Evolutionary conservation across 108 stramenopile species (phyloP), one percentile per base, ranked within the genome.

Genomic region (Discostella pseudostelligera): DNA sequence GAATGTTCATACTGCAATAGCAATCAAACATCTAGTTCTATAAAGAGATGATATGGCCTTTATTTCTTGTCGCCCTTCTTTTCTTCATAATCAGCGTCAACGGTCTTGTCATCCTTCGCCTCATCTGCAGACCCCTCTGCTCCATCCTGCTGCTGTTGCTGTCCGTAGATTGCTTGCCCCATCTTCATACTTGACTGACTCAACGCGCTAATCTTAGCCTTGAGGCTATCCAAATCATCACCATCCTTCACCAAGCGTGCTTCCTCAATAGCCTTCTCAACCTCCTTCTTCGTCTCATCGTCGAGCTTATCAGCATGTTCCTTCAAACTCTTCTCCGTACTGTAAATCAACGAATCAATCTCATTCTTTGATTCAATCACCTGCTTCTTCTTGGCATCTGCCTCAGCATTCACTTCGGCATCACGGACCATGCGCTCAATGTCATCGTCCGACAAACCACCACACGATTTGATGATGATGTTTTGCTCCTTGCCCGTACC

Each of bases 381-480:
- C 62, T 96, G 81, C 75, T 96, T 92, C 58, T 94, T 83, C 71
- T 91, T 80, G 44, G 92, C 79, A 82, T 99, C 99, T 2, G 88
- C 93, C 39, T 92, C 96, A 32, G 96, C 96, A 72, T 99, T 96
- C 59, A 89, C 83, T 75, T 99, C 99, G 0, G 99, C 99, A 73
- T 99, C 98, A n/a, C 87, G 92, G 39, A 99, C 96, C 99, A 99
- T 99, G 44, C 90, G 70, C 77, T 99, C 95, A 79, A 99, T 99
- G 59, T 99, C 97, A 50, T 88, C 96, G 59, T 99, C 97, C 21
- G 94, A 94, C 50, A 99, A 78, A 37, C 99, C 99, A 24, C 97
- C 97, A 26, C 81, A 80, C 49, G 90, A 90, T 84, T 96, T 93
- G 73, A 99, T 98, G 56, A 98, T 75, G 62, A 99, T 98, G 72